Evolutionary conservation across 2,329 filamentous ascomycete species (phyloP).

Genomic region (Scleromitrula shiraiana): DNA sequence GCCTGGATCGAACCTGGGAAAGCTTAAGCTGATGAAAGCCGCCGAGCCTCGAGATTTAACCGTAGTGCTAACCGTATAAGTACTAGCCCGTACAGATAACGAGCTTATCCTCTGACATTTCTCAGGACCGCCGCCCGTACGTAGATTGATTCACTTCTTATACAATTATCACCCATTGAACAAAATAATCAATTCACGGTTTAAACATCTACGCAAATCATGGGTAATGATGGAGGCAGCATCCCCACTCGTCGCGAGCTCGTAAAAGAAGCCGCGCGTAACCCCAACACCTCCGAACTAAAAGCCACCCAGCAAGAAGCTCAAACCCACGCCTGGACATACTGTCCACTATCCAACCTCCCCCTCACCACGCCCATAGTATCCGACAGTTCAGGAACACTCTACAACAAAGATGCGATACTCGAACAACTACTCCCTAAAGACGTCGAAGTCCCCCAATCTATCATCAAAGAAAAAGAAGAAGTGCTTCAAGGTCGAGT

Average conservation of each 20-base stretch:
- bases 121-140: no score
- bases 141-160: no score
- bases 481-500: conserved; percentile 55
- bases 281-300: conserved; percentile 73
- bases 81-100: no score
- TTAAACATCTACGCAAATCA: conserved; percentile 31
- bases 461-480: conserved; percentile 45
- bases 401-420: conserved; percentile 94
- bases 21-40: no score
- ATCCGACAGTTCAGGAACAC: conserved; percentile 71
- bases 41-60: no score
- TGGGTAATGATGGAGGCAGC: conserved; percentile 97
- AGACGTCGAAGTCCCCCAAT: conserved; percentile 40
- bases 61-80: no score
- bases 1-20: no score
- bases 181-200: not conserved
- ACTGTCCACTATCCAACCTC: conserved; percentile 77
- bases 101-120: no score
- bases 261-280: conserved; percentile 83
- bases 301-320: conserved; percentile 85
- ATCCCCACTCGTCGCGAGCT: conserved; percentile 95
- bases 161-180: not conserved
- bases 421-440: conserved; percentile 57
- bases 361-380: conserved; percentile 61
- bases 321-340: conserved; percentile 77